Evolutionary conservation across 495 filamentous ascomycete species (phyloP).

Genomic region (Penicillium waksmanii): DNA sequence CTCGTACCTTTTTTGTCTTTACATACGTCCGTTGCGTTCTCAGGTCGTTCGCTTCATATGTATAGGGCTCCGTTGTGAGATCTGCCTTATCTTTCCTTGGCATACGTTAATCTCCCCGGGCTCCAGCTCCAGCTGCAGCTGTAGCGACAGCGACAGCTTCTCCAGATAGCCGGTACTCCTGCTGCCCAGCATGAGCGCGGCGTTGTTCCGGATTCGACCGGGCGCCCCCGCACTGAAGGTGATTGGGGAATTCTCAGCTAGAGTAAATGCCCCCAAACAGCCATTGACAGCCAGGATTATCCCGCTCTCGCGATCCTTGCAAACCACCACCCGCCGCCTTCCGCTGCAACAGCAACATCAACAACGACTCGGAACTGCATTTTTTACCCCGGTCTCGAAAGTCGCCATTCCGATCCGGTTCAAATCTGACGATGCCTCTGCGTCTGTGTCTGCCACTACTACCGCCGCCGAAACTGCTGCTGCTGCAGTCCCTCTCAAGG

Average conservation of each 20-base stretch:
- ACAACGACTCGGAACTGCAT: slow-evolving; percentile 14
- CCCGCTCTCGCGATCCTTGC: slow-evolving; percentile 26
- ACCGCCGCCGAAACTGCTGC: slow-evolving; percentile 13
- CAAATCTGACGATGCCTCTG: slow-evolving; percentile 30
- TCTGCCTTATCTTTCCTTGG: slow-evolving; percentile 17
- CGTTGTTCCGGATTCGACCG: slow-evolving; percentile 43
- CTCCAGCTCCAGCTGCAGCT: not conserved
- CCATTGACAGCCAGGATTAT: slow-evolving; percentile 13
- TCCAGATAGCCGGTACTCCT: slow-evolving; percentile 5
- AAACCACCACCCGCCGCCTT: slow-evolving; percentile 26
- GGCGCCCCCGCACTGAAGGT: slow-evolving; percentile 35
- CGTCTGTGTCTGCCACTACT: not conserved
- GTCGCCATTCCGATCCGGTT: slow-evolving; percentile 27
- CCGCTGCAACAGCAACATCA: slow-evolving; percentile 21
- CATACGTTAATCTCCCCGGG: slow-evolving; percentile 20
- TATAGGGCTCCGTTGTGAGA: slow-evolving; percentile 14
- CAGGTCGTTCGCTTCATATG: slow-evolving; percentile 12
- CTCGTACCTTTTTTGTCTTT: slow-evolving; percentile 3
- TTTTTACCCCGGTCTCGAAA: slow-evolving; percentile 20
- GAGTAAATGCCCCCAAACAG: slow-evolving; percentile 24
- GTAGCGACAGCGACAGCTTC: not conserved
- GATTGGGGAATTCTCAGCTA: slow-evolving; percentile 33
- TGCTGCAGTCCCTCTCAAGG: slow-evolving; percentile 12
- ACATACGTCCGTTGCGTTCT: slow-evolving; percentile 9
- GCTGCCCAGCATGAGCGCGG: slow-evolving; percentile 40